Evolutionary conservation across 257 asterid genomes (phyloP), one percentile per base, ranked within the genome.

Genomic region (Scutellaria barbata): DNA sequence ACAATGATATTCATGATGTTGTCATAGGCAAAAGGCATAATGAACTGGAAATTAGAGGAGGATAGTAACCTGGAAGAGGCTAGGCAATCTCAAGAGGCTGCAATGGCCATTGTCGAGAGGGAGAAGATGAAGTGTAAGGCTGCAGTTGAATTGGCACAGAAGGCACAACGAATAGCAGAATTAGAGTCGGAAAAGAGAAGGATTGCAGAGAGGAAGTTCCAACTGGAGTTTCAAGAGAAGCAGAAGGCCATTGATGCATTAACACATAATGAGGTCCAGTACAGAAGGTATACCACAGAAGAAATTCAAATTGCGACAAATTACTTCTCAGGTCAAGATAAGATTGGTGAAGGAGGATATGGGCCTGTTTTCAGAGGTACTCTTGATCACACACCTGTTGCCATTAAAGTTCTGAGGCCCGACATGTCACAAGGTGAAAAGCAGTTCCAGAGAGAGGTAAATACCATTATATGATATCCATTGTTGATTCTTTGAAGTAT

Each of bases 331-430:
- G 69, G 10, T n/a, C 59, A 89, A 10, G 79, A 80, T 5, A 89
- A 89, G 84, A 82, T 94, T 14, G 99, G 99, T n/a, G 99, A 94
- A 85, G 99, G 99, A 7, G 98, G 98, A 39, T 94, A 91, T 68
- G 98, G 99, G 25, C 92, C 92, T 17, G 96, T 91, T 42, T 94
- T 76, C 76, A 84, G 73, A 76, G 96, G 83, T 50, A 66, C 47
- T 41, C 84, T 91, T 45, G 97, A 89, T 77, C 96, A 91, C 80
- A 94, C 96, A 0, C 63, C 87, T 10, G 96, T 91, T 14, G 99
- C 99, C 63, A 86, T 91, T 69, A 94, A 95, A 83, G 98, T 88
- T 81, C 77, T 95, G 46, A 77, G 92, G 73, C 80, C 96, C 0
- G 94, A 94, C 69, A 82, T 88, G 54, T 81, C 98, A 51, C 95